Conservation (phyloP, 768 basidiomycete species). For the Cystofilobasidium ferigula region DNA sequence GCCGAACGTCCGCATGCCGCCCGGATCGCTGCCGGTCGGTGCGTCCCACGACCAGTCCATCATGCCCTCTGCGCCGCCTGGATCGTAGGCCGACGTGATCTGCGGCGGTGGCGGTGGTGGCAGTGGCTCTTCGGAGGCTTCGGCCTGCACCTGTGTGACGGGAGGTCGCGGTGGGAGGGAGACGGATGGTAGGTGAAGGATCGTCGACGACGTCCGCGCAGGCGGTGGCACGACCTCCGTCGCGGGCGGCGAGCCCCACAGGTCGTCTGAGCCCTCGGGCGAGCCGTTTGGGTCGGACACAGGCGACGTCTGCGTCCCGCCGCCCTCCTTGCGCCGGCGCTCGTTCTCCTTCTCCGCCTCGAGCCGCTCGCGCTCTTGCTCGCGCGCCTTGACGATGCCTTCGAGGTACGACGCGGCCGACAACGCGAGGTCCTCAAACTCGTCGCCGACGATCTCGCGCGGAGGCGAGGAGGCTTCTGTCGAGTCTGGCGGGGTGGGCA, state of each 20-base stretch:
- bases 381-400: conserved; percentile 43
- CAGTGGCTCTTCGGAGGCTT: neutral
- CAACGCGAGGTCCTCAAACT: conserved; percentile 47
- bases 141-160: neutral
- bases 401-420: conserved; percentile 65
- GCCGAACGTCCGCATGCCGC: conserved; percentile 28
- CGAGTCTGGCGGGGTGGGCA: conserved; percentile 30
- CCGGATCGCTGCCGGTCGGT: conserved; percentile 35
- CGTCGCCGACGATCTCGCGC: conserved; percentile 41
- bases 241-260: conserved; percentile 30
- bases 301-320: neutral
- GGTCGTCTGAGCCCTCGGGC: conserved; percentile 9
- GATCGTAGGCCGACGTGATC: neutral
- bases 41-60: conserved; percentile 27
- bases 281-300: neutral
- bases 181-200: conserved; percentile 1
- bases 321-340: conserved; percentile 21
- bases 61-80: neutral
- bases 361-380: conserved; percentile 61
- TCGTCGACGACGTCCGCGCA: conserved; percentile 10
- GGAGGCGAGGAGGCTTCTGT: conserved; percentile 30
- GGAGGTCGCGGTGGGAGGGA: neutral
- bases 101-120: neutral
- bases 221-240: conserved; percentile 28
- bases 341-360: conserved; percentile 50